Conservation (phyloP, 2,329 filamentous ascomycete species). For the Fusarium chlamydosporum region DNA sequence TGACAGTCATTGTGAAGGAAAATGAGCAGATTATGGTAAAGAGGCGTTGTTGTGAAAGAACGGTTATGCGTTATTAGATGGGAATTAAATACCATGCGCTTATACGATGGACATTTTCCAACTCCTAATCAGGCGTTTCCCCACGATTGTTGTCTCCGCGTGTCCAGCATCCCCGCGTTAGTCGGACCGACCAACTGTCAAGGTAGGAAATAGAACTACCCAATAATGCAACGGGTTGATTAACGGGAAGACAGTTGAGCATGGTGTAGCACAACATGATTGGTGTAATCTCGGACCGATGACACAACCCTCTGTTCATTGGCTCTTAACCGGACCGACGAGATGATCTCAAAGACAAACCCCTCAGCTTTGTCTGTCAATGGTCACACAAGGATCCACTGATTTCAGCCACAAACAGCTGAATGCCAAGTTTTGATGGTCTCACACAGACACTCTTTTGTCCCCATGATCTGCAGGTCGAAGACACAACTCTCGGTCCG, state of each 20-base stretch:
- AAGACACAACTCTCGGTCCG: conserved; percentile 23
- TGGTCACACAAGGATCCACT: conserved; percentile 1
- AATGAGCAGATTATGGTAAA: rapidly evolving
- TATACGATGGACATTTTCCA: not conserved
- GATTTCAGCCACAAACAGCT: conserved; percentile 11
- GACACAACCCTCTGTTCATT: not conserved
- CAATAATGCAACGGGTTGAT: not conserved
- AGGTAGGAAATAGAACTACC: not conserved
- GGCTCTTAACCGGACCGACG: conserved; percentile 40
- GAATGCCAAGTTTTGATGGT: not conserved
- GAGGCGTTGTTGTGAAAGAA: not conserved
- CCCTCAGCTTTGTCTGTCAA: not conserved
- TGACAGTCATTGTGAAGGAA: conserved; percentile 42
- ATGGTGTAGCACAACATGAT: not conserved
- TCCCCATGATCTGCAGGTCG: conserved; percentile 7
- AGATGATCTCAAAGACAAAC: not conserved
- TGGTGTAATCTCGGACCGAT: conserved; percentile 44
- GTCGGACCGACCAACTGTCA: conserved; percentile 31
- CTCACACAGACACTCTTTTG: not conserved
- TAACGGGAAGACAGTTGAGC: not conserved
- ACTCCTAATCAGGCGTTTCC: conserved; percentile 7
- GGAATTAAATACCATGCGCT: conserved; percentile 10
- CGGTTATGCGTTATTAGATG: too few species aligned
- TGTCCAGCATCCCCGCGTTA: conserved; percentile 4
- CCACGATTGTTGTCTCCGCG: not conserved